Evolutionary conservation across 2,329 filamentous ascomycete genomes (phyloP).

Genomic region (Aspergillus amoenus): DNA sequence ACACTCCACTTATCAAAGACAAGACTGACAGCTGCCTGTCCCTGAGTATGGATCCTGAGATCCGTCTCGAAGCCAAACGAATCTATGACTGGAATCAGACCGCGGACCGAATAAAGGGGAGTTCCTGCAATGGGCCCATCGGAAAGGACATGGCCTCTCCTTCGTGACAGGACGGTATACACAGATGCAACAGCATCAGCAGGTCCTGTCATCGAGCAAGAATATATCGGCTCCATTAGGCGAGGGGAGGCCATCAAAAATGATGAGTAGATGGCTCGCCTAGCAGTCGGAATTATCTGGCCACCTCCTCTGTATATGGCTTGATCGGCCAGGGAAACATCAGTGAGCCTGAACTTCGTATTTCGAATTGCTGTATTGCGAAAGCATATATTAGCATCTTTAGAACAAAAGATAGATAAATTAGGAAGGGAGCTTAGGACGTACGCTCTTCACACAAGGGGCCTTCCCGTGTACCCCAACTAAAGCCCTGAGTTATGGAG

Average conservation of each 20-base stretch:
- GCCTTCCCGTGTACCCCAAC: constrained; percentile 93
- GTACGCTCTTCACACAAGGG: constrained; percentile 95
- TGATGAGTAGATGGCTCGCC: constrained; percentile 89
- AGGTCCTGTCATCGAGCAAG: constrained; percentile 87
- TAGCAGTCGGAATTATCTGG: constrained; percentile 93
- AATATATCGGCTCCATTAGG: constrained; percentile 95
- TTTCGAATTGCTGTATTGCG: constrained; percentile 77
- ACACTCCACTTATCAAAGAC: constrained; percentile 97
- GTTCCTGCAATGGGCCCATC: constrained; percentile 93
- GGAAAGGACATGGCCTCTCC: constrained; percentile 88
- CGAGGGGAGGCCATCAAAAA: constrained; percentile 96
- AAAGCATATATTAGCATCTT: constrained; percentile 9
- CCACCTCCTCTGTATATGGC: constrained; percentile 94
- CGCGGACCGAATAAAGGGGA: constrained; percentile 86
- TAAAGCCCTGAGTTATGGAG: constrained; percentile 92
- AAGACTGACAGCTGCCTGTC: constrained; percentile 82
- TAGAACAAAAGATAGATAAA: neutral
- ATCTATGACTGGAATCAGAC: constrained; percentile 92
- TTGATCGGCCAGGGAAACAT: constrained; percentile 80
- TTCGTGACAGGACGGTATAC: constrained; percentile 86
- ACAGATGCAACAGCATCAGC: constrained; percentile 84
- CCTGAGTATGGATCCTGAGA: constrained; percentile 91
- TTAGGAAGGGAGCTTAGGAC: constrained; percentile 38
- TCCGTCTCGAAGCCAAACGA: constrained; percentile 98
- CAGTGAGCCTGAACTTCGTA: constrained; percentile 94